A percentile compares a stretch with the other conserved stretches of the same genome.
phyloP scores from a whole-genome alignment of 1,284 basidiomycete genomes.

The Moesziomyces sp. region DNA sequence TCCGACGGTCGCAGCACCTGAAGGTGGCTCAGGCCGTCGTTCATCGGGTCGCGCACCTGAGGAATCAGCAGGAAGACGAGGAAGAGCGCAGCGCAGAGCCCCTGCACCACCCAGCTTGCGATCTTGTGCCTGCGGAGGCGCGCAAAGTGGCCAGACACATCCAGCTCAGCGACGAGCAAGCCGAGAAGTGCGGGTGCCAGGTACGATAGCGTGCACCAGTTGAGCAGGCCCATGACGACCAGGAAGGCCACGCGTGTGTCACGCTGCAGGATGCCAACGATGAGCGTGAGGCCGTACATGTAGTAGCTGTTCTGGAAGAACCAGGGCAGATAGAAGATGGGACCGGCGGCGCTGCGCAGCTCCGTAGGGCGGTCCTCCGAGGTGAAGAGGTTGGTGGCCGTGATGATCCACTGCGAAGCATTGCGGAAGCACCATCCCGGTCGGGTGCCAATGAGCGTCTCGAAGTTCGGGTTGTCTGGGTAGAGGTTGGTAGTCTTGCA shows the following conservation, averaged over 20 bases:
- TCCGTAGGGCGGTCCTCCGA: conserved; percentile 29
- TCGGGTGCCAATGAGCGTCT: conserved; percentile 23
- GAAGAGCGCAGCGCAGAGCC: conserved; percentile 15
- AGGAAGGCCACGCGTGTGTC: conserved; percentile 39
- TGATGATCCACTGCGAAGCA: conserved; percentile 39
- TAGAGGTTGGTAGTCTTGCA: conserved; percentile 36
- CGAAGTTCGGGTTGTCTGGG: conserved; percentile 31
- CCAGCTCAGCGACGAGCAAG: conserved; percentile 36
- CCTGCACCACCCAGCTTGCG: conserved; percentile 18
- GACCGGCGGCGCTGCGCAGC: conserved; percentile 21
- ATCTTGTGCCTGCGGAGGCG: conserved; percentile 11
- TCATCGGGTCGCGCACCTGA: conserved; percentile 27
- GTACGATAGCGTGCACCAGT: conserved; percentile 39
- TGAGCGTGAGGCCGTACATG: conserved; percentile 35
- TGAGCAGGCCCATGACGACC: conserved; percentile 23
- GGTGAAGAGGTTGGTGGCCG: conserved; percentile 42
- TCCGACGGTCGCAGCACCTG: conserved; percentile 33
- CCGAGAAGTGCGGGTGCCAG: conserved; percentile 40
- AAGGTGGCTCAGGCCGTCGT: conserved; percentile 24
- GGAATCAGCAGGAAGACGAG: conserved; percentile 37
- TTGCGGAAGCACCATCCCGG: conserved; percentile 42
- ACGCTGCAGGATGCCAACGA: conserved; percentile 27
- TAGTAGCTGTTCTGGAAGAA: conserved; percentile 53
- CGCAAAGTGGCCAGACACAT: conserved; percentile 33
- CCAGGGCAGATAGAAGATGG: conserved; percentile 43